Base-by-base conservation (phyloP, 495 filamentous ascomycete species). In the Penicillium riverlandense region DNA sequence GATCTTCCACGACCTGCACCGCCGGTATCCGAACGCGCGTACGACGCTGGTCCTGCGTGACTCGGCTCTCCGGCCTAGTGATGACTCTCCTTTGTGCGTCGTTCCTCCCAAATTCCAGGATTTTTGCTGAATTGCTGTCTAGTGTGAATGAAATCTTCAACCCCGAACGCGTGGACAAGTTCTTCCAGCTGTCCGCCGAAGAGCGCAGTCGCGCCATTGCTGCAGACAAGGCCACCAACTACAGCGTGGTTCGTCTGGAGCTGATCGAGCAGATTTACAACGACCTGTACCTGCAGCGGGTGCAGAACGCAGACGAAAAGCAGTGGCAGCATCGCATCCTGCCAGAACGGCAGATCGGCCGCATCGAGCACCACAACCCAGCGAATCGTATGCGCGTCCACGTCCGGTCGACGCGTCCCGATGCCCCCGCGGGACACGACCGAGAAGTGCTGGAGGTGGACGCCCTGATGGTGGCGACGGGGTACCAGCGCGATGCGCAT, bases 111-210 rank as follows among this genome's bases (percentile, higher is more conserved):
- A 22, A 22, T 22, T 6, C 6, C 22, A 22, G 22, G 6, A 22
- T 4, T 22, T 22, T 22, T 22, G 22, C 22, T 22, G 22, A 22
- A 4, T 22, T 6, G 22, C 22, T 22, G 22, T 22, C 33, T 52
- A 95, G 90, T 53, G 89, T 98, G 43, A 98, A 98, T 62, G 90
- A 91, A 52, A 84, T 96, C 51, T 98, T 98, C 72, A 85, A 96
- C 62, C 90, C 91, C 4, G 77, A 82, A 34, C 82, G 80, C 22
- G 81, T 94, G 7, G 84, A 95, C 50, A 67, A 63, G 28, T 75
- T 95, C 52, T 96, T 80, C 66, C 62, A 73, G 39, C 79, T 82
- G 35, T 61, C 80, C 2, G 55, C 78, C 0, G 69, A 77, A 15
- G 74, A 82, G 45, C 84, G 90, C 37, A 63, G 71, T 36, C 67